Percentiles rank a stretch among this genome's conserved stretches.
phyloP scores from a whole-genome alignment of 441 rosid species.

The Croton laevigatus region DNA sequence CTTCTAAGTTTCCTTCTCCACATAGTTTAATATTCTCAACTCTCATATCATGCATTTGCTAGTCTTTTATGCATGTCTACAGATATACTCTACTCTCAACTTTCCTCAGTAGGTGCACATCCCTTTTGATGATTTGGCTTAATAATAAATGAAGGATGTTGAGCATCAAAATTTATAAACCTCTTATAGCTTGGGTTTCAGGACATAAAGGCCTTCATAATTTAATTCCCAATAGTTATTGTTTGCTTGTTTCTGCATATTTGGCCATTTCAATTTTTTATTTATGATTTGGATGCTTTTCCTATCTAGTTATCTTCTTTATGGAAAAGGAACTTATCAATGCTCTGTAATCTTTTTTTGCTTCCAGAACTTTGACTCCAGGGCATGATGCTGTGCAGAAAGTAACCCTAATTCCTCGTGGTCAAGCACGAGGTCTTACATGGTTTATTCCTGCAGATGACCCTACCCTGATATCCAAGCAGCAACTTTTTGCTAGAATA shows the following conservation, averaged over 20 bases:
- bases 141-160: no score
- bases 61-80: no score
- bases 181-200: no score
- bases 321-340: not conserved
- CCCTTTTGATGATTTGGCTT: not conserved
- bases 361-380: slow-evolving; percentile 80
- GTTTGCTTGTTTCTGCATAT: not conserved
- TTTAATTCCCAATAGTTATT: not conserved
- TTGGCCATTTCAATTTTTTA: not conserved
- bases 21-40: not conserved
- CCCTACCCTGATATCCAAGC: slow-evolving; percentile 89
- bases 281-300: not conserved
- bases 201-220: not conserved
- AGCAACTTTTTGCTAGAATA: slow-evolving; percentile 91
- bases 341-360: slow-evolving; percentile 6
- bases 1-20: no score
- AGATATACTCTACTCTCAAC: not conserved
- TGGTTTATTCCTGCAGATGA: slow-evolving; percentile 98
- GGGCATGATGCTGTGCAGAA: slow-evolving; percentile 96
- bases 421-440: slow-evolving; percentile 93
- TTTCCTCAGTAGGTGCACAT: not conserved
- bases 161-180: no score
- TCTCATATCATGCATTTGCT: not conserved
- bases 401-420: slow-evolving; percentile 86
- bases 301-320: not conserved